Base-by-base conservation (phyloP, 768 basidiomycete genomes). In the Trametes coccinea region DNA sequence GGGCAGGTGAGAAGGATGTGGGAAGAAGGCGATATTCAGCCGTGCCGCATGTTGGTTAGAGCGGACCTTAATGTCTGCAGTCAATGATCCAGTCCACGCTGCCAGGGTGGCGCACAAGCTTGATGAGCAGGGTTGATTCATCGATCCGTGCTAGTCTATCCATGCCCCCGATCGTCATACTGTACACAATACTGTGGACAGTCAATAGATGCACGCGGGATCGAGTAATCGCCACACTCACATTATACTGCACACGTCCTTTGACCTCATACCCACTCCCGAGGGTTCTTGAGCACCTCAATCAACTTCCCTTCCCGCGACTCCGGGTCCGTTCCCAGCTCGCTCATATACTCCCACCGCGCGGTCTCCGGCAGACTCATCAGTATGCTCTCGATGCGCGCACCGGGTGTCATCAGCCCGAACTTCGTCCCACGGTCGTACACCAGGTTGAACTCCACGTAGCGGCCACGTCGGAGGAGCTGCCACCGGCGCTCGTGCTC, bases 401-500 rank as follows among this genome's bases (percentile, higher is more conserved):
- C 77, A 8, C 84, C 84, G 4, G 86, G 87, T 14, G 84, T 83
- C 60, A 74, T 75, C 51, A 89, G 74, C 9, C 84, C 86, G 62
- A 87, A 88, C 70, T 84, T 86, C 16, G 87, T 88, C 4, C 87
- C 88, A 43, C 88, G 77, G 69, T 88, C 87, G 68, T 83, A 78
- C n/a, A 87, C 81, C 58, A 89, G 75, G 71, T 85, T 88, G 73
- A 89, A 99, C 73, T 99, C 96, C 53, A 96, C 96, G 70, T 98
- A 67, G 63, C 95, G 82, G 0, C 95, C 95, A 29, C 95, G 80
- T 44, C 97, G 82, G 30, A 99, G 68, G 56, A 96, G 84, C 74
- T 98, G 96, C 97, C 97, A 99, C 52, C 95, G 81, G 50, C 94
- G 84, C 63, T 92, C 79, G 33, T 80, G 76, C 3, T 89, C 87